Evolutionary conservation across 208 protist genomes (phyloP).

Genomic region (Crithidia acanthocephali): DNA sequence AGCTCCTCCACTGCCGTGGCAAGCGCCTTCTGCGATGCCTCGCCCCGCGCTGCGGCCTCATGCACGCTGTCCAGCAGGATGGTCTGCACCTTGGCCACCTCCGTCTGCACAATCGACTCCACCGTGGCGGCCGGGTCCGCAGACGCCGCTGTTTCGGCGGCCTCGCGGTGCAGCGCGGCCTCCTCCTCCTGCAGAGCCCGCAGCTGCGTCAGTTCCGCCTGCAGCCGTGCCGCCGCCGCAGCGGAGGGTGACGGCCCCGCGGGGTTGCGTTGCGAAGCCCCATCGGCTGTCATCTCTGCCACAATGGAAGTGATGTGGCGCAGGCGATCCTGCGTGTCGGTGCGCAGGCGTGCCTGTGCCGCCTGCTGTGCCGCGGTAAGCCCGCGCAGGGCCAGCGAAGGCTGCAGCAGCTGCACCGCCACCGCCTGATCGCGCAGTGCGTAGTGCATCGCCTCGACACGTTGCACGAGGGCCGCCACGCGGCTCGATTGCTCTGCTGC

Average conservation of each 20-base stretch:
- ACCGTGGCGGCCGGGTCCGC: constrained; percentile 8
- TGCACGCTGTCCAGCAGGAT: constrained; percentile 11
- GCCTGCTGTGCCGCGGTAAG: constrained; percentile 26
- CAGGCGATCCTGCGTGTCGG: constrained; percentile 20
- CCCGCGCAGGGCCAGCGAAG: constrained; percentile 13
- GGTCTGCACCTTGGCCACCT: constrained; percentile 22
- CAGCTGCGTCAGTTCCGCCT: constrained; percentile 15
- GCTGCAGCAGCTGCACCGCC: constrained; percentile 29
- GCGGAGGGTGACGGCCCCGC: not conserved
- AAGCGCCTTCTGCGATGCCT: constrained; percentile 9
- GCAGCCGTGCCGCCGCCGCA: constrained; percentile 5
- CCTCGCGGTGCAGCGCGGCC: constrained; percentile 11
- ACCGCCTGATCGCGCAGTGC: constrained; percentile 24
- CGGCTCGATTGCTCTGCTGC: constrained; percentile 15
- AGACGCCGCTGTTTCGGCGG: constrained; percentile 6
- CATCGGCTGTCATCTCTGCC: not conserved
- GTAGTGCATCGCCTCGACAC: constrained; percentile 25
- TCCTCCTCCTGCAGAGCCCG: constrained; percentile 29
- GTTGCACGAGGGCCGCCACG: constrained; percentile 13
- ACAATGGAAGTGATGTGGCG: constrained; percentile 16
- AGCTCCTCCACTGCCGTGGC: constrained; percentile 9
- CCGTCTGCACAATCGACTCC: constrained; percentile 23
- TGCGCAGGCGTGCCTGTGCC: constrained; percentile 17
- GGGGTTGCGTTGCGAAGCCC: not conserved
- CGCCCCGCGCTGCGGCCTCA: not conserved